These are phyloP conservation scores for Podospora conica DNA, from an alignment of 495 filamentous ascomycete genomes.

Conservation along the genomic window DNA sequence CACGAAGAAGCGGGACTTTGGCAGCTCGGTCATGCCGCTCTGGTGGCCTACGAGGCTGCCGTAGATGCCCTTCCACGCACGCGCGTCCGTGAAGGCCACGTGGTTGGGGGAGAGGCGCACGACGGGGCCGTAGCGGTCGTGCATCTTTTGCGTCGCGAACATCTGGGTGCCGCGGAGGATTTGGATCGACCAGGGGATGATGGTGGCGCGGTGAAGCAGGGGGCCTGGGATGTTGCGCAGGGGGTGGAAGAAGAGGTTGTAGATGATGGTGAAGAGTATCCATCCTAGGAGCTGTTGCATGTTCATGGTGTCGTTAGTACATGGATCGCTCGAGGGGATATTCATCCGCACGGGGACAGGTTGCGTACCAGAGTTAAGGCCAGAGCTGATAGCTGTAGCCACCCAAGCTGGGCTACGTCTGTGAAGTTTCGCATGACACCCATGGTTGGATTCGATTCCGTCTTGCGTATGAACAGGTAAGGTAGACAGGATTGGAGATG, in stretches of 20 bases:
- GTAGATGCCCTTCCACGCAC: slow-evolving; percentile 56
- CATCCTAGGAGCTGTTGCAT: not conserved
- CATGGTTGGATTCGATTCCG: not conserved
- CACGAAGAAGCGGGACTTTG: slow-evolving; percentile 31
- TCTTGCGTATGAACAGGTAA: not conserved
- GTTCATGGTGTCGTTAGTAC: not conserved
- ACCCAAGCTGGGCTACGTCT: not conserved
- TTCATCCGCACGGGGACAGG: not conserved
- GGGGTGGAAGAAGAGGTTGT: slow-evolving; percentile 51
- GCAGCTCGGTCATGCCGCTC: slow-evolving; percentile 25
- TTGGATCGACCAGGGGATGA: slow-evolving; percentile 27
- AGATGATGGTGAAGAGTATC: slow-evolving; percentile 19
- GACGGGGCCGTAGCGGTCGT: slow-evolving; percentile 47
- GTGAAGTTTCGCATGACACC: not conserved
- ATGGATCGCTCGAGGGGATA: not conserved
- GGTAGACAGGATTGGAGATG: not conserved
- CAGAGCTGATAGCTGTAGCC: not conserved
- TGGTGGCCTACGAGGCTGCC: slow-evolving; percentile 32
- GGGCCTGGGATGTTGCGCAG: slow-evolving; percentile 49
- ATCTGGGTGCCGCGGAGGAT: slow-evolving; percentile 12
- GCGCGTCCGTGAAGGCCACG: slow-evolving; percentile 47
- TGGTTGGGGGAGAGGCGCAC: slow-evolving; percentile 52
- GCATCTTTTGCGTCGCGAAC: slow-evolving; percentile 24
- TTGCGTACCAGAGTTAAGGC: not conserved
- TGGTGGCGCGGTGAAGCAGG: slow-evolving; percentile 32